Evolutionary conservation across 1,284 basidiomycete genomes (phyloP).

Genomic region (Hypsizygus ulmarius): DNA sequence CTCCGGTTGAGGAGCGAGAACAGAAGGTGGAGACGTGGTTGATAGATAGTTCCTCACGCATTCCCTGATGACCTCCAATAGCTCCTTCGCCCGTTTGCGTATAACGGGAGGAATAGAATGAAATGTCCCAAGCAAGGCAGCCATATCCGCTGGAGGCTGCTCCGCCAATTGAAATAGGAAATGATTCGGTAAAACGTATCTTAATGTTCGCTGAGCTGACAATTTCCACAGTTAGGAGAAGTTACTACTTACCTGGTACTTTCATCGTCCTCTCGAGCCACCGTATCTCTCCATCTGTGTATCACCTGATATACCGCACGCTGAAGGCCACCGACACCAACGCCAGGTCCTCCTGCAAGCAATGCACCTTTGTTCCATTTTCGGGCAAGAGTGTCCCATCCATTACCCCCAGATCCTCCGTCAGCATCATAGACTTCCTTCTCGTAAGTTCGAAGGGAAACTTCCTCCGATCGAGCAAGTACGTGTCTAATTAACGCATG

Average conservation of each 20-base stretch:
- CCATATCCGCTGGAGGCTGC: slow-evolving; percentile 58
- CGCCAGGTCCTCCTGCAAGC: slow-evolving; percentile 37
- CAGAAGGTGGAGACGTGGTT: slow-evolving; percentile 1
- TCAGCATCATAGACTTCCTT: slow-evolving; percentile 68
- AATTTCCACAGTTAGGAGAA: neutral
- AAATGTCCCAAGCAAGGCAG: slow-evolving; percentile 54
- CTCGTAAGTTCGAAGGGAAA: slow-evolving; percentile 67
- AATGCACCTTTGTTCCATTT: slow-evolving; percentile 73
- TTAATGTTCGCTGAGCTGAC: slow-evolving; percentile 24
- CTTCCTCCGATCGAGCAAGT: slow-evolving; percentile 68
- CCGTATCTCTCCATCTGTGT: slow-evolving; percentile 83
- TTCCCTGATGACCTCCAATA: slow-evolving; percentile 58
- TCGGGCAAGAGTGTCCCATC: slow-evolving; percentile 75
- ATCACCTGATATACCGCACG: slow-evolving; percentile 69
- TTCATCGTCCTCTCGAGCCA: slow-evolving; percentile 87
- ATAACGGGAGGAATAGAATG: slow-evolving; percentile 59
- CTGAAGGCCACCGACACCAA: slow-evolving; percentile 39
- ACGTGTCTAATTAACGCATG: slow-evolving; percentile 52
- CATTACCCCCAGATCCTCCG: slow-evolving; percentile 62
- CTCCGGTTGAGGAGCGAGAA: neutral
- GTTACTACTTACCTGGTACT: slow-evolving; percentile 61
- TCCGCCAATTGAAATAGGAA: slow-evolving; percentile 70
- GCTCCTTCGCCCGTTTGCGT: slow-evolving; percentile 55
- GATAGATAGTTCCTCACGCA: slow-evolving; percentile 39
- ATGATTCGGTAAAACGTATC: slow-evolving; percentile 75